A percentile compares a stretch with the other conserved stretches of the same genome.
Conservation (phyloP, 2,329 filamentous ascomycete species). For the Periconia macrospinosa region DNA sequence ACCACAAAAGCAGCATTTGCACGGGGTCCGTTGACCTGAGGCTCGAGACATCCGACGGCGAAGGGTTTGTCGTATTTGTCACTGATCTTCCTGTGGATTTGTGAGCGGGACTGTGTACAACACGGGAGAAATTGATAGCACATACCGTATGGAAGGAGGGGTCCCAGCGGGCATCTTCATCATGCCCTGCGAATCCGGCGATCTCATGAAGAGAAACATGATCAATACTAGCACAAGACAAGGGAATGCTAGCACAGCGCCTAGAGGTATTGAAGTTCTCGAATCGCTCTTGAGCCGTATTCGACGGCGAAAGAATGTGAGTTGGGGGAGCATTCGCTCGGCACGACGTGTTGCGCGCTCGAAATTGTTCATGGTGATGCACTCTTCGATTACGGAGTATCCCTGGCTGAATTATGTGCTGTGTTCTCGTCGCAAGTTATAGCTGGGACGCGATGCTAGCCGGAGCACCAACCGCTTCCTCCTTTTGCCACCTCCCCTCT, state of each 20-base stretch:
- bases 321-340: constrained; percentile 51
- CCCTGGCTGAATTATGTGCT: no score
- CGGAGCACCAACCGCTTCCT: not conserved
- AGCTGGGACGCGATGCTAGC: no score
- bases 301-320: constrained; percentile 83
- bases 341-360: constrained; percentile 47
- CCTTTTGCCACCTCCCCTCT: not conserved
- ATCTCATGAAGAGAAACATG: constrained; percentile 82
- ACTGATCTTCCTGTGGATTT: constrained; percentile 76
- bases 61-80: constrained; percentile 98
- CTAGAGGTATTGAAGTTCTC: constrained; percentile 86
- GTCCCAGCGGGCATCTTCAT: constrained; percentile 87
- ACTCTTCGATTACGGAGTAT: not conserved
- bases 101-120: constrained; percentile 15
- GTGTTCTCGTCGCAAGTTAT: no score
- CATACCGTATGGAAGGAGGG: constrained; percentile 84
- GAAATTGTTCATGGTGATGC: constrained; percentile 43
- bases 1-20: constrained; percentile 97
- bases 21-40: constrained; percentile 73
- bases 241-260: constrained; percentile 90
- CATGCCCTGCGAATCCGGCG: constrained; percentile 78
- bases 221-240: constrained; percentile 89
- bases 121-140: not conserved
- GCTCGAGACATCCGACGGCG: constrained; percentile 81
- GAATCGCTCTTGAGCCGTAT: constrained; percentile 91